Evolutionary conservation across 257 asterid genomes (phyloP).

Genomic region (Ocimum tenuiflorum): DNA sequence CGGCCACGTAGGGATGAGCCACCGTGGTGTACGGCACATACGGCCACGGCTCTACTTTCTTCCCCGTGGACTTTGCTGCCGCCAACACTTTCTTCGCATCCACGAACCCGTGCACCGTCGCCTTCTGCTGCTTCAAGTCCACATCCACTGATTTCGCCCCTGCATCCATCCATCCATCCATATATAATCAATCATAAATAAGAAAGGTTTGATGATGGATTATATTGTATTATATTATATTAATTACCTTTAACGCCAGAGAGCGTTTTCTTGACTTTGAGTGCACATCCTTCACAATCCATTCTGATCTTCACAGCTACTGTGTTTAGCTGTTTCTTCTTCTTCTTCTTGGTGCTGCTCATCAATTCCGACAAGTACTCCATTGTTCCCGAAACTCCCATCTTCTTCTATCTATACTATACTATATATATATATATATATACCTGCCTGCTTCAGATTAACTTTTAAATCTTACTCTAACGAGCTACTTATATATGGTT

Average conservation of each 20-base stretch:
- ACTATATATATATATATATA: too few species aligned
- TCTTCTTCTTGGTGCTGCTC: conserved; percentile 50
- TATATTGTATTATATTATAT: too few species aligned
- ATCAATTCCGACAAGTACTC: conserved; percentile 66
- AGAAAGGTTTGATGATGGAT: neutral
- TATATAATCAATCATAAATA: too few species aligned
- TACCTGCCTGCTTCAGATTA: too few species aligned
- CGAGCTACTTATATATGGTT: too few species aligned
- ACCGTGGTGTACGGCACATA: conserved; percentile 67
- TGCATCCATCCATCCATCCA: too few species aligned
- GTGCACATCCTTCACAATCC: conserved; percentile 92
- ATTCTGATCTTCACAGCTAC: conserved; percentile 69
- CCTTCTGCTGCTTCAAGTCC: conserved; percentile 86
- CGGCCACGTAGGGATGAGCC: conserved; percentile 79
- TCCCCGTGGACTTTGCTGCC: conserved; percentile 60
- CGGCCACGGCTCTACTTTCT: conserved; percentile 83
- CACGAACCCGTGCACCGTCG: conserved; percentile 66
- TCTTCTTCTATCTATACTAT: conserved; percentile 11
- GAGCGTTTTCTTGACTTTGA: conserved; percentile 64
- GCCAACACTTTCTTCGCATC: conserved; percentile 66
- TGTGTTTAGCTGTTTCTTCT: conserved; percentile 50
- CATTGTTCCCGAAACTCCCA: conserved; percentile 81
- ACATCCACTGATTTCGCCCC: conserved; percentile 90
- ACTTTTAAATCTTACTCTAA: too few species aligned
- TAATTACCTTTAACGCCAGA: conserved; percentile 69